Base-by-base conservation (phyloP, 2,329 filamentous ascomycete species). In the Xylariaceae sp. region DNA sequence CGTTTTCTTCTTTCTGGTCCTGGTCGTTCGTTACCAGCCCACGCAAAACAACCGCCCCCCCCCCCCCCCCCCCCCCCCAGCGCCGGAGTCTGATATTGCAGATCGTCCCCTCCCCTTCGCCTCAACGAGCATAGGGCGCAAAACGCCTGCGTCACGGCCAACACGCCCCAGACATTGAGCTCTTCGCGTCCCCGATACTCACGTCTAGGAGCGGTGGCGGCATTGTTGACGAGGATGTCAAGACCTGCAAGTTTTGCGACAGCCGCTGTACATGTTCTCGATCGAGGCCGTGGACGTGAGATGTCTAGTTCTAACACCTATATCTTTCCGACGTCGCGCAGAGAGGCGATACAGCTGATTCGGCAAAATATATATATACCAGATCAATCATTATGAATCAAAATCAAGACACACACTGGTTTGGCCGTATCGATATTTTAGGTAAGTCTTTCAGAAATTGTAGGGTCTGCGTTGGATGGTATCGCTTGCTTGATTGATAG, bases 181-280 rank as follows among this genome's bases (percentile, higher is more conserved):
- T 21, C 21, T 36, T 35, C 5, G 43, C 43, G 4, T 42, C 15
- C 9, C 39, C 29, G 3, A 44, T 4, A 15, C 35, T 17, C n/a
- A 36, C n/a, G 14, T 43, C 38, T 9, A 49, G 26, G 12, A 49
- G 23, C 14, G 41, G 41, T 17, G 16, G 41, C 47, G 12, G 38
- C 41, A 28, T 47, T 45, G 35, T 47, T 50, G 15, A 50, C 37
- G 5, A 45, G 34, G 5, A 38, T 30, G 31, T 50, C 41, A 9
- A 47, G 34, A 5, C 39, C 31, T 1, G 28, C 34, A 4, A 18
- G 28, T 18, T 41, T 14, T 8, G 17, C 23, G 2, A 42, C 31
- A 9, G 8, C 17, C n/a, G 12, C 31, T 3, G 30, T 35, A 9
- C 32, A 30, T 11, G n/a, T n/a, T 19, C 2, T 6, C 23, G 29